Evolutionary conservation across 768 basidiomycete genomes (phyloP).

Genomic region (Termitomyces sp.): DNA sequence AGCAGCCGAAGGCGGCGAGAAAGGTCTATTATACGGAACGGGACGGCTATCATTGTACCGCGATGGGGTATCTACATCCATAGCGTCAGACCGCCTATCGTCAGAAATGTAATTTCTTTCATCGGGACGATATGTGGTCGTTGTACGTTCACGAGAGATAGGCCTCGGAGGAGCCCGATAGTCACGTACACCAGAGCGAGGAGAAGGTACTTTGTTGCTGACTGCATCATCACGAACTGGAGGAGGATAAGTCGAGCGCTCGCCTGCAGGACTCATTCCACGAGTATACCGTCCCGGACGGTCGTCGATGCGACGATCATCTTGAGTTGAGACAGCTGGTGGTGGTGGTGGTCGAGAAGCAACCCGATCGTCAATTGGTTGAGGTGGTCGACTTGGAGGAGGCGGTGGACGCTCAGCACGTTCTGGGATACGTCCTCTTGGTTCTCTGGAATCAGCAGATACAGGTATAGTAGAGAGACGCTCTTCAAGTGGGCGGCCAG

Average conservation of each 20-base stretch:
- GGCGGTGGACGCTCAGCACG: constrained; percentile 15
- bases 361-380: constrained; percentile 10
- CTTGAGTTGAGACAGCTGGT: constrained; percentile 5
- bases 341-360: constrained; percentile 4
- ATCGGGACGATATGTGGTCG: constrained; percentile 33
- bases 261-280: constrained; percentile 9
- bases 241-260: constrained; percentile 17
- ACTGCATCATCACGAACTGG: constrained; percentile 28
- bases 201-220: constrained; percentile 23
- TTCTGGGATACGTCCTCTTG: constrained; percentile 15
- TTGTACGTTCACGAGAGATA: constrained; percentile 29
- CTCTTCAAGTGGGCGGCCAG: constrained; percentile 34
- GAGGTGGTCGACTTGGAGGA: constrained; percentile 10
- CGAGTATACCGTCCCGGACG: constrained; percentile 19
- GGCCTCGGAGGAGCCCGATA: constrained; percentile 19
- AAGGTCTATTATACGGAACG: constrained; percentile 21
- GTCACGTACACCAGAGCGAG: constrained; percentile 25
- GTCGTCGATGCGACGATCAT: constrained; percentile 21
- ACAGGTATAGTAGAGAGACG: constrained; percentile 32
- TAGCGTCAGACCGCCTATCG: constrained; percentile 31
- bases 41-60: constrained; percentile 32
- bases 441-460: constrained; percentile 16
- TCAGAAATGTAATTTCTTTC: constrained; percentile 29
- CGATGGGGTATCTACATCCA: constrained; percentile 28
- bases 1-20: constrained; percentile 30